Evolutionary conservation across 805 yeast species (phyloP), one percentile per base, ranked within the genome.

Genomic region (Ogataea haglerorum): DNA sequence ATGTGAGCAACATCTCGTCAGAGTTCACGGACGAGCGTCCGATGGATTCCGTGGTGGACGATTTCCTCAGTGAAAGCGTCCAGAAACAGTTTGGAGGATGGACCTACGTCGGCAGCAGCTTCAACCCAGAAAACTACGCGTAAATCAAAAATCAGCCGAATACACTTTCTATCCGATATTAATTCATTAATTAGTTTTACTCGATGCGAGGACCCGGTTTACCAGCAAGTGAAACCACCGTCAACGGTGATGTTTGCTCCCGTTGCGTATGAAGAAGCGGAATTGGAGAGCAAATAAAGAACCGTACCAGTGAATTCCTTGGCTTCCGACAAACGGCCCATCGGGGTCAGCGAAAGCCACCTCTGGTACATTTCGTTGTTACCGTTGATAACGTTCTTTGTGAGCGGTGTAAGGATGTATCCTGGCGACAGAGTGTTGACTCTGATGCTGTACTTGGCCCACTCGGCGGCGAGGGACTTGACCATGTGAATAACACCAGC

Each of bases 61-160:
- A 87, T 57, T 87, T 76, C 52, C 73, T 93, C 47, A 85, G 95
- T 56, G 98, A 89, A 53, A 79, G 90, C 54, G 96, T 93, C n/a
- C 99, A 93, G 64, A 80, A 85, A 60, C 98, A 93, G 66, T 93
- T 93, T 70, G 98, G 96, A 34, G 98, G 99, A 6, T 93, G 99
- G 99, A 91, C 98, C 2, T 91, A 90, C 63, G 86, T 82, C 34
- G 95, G 93, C 2, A 58, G 61, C 34, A 58, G 63, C 40, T 61
- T 54, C 45, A 49, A 51, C 15, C 51, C 51, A 24, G 51, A 43
- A 10, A 43, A 48, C 14, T 43, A 43, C 34, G 31, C 19, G n/a
- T 38, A 25, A 24, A 24, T 24, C 27, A 14, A 24, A 24, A 24
- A 24, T n/a, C 27, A 24, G 7, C 8, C 27, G 27, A 24, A 29